Conservation (phyloP, 495 filamentous ascomycete species). For the Ramalina peruviana region DNA sequence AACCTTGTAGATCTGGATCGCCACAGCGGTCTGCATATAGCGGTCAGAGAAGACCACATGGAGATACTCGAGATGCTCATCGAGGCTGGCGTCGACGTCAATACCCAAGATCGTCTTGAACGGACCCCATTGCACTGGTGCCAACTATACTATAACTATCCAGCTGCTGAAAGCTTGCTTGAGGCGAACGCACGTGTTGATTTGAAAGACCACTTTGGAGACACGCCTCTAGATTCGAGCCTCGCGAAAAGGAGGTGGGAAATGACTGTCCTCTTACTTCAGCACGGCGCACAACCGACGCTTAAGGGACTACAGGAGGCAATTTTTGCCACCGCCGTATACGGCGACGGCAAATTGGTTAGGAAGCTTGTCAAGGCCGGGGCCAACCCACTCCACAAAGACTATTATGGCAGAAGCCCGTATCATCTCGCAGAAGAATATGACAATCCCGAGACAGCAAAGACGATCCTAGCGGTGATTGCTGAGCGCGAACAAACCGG, state of each 20-base stretch:
- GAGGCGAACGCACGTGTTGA: conserved; percentile 12
- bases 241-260: background rate
- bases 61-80: conserved; percentile 3
- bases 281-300: conserved; percentile 4
- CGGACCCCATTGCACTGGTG: conserved; percentile 10
- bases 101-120: conserved; percentile 12
- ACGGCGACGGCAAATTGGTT: background rate
- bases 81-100: conserved; percentile 12
- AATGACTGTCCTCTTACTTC: conserved; percentile 5
- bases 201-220: conserved; percentile 9
- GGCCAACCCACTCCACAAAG: conserved; percentile 7
- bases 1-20: conserved; percentile 6
- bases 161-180: conserved; percentile 18
- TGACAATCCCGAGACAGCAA: conserved; percentile 3
- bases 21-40: conserved; percentile 7
- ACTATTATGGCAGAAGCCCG: conserved; percentile 3
- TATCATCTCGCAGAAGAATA: conserved; percentile 2
- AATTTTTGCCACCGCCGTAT: conserved; percentile 2
- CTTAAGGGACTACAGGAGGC: conserved; percentile 1
- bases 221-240: conserved; percentile 1
- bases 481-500: background rate
- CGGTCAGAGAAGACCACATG: conserved; percentile 1
- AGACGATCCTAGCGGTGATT: background rate
- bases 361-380: conserved; percentile 7
- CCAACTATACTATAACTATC: conserved; percentile 7